phyloP scores from a whole-genome alignment of 140 eudicot species.

The Erigeron philadelphicus region DNA sequence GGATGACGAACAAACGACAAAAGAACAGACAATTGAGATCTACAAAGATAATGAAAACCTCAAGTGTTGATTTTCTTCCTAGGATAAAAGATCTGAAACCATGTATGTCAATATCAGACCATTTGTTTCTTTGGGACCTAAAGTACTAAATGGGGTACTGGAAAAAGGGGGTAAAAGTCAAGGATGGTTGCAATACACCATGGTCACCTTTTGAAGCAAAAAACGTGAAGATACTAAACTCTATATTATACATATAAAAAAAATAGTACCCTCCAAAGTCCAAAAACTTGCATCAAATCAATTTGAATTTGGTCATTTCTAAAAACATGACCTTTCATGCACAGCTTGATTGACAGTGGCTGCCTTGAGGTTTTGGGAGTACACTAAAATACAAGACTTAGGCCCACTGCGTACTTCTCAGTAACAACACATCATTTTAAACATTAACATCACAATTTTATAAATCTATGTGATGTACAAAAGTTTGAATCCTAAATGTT shows the following conservation, averaged over 20 bases:
- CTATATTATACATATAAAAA: background rate
- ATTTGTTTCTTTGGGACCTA: background rate
- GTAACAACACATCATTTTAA: constrained; percentile 11
- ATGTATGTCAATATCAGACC: constrained; percentile 2
- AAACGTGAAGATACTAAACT: constrained; percentile 27
- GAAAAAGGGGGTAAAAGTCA: constrained; percentile 20
- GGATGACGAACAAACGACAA: background rate
- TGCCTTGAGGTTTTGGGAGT: constrained; percentile 15
- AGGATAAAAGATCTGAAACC: constrained; percentile 1
- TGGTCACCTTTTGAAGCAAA: constrained; percentile 11
- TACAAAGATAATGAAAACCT: background rate
- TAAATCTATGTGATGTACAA: constrained; percentile 14
- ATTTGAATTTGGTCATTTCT: constrained; percentile 18
- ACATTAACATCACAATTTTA: constrained; percentile 23
- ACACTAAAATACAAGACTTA: constrained; percentile 21
- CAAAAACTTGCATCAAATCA: constrained; percentile 24
- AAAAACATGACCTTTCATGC: background rate
- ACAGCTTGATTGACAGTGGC: constrained; percentile 17
- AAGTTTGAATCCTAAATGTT: constrained; percentile 10
- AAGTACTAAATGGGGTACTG: background rate
- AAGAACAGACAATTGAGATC: background rate
- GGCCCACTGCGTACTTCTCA: constrained; percentile 15
- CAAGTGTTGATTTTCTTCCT: background rate
- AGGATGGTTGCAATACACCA: background rate
- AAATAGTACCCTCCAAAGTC: constrained; percentile 20